These are phyloP conservation scores for Alternaria hordeiaustralica DNA, from an alignment of 2,329 filamentous ascomycete species.

Conservation along the genomic window DNA sequence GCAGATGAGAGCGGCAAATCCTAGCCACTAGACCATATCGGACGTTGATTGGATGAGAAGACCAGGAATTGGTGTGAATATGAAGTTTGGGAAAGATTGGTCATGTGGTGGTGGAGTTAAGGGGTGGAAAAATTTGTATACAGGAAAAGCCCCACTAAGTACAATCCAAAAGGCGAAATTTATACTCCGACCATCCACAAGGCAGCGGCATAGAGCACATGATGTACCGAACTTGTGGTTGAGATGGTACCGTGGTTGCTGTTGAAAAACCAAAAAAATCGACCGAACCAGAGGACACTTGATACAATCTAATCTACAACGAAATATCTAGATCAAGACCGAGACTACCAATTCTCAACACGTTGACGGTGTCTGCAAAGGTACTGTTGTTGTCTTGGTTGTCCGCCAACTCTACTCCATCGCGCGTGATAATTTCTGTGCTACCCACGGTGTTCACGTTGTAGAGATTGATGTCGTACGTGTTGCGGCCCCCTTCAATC, in stretches of 20 bases:
- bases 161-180: background rate
- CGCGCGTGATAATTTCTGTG: slow-evolving; percentile 54
- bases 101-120: background rate
- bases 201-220: too few species aligned
- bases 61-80: background rate
- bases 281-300: too few species aligned
- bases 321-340: background rate
- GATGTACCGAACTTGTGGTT: too few species aligned
- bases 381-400: slow-evolving; percentile 57
- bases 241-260: too few species aligned
- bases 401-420: slow-evolving; percentile 52
- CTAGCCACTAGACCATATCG: slow-evolving; percentile 4
- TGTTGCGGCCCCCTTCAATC: slow-evolving; percentile 50
- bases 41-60: background rate
- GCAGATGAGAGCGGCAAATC: slow-evolving; percentile 1
- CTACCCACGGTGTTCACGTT: slow-evolving; percentile 57
- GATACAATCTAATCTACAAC: background rate
- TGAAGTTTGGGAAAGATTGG: background rate
- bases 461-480: slow-evolving; percentile 51
- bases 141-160: background rate
- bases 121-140: background rate
- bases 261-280: too few species aligned
- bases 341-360: slow-evolving; percentile 33
- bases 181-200: too few species aligned
- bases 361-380: slow-evolving; percentile 48